Conservation (phyloP, 495 filamentous ascomycete genomes). For the Aspergillus conjunctus region DNA sequence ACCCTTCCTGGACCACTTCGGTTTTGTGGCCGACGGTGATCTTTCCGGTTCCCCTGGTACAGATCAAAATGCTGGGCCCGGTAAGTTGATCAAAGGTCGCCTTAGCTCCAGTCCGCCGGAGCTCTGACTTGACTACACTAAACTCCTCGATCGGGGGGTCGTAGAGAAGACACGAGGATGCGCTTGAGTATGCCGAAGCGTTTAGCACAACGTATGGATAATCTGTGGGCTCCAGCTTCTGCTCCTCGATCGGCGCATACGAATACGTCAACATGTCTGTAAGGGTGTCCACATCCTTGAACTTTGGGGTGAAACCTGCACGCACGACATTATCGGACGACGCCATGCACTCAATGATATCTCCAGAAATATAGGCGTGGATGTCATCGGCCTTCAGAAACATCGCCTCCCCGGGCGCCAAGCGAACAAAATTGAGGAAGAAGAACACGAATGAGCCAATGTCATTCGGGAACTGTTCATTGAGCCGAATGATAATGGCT, state of each 20-base stretch:
- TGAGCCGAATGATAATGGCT: constrained; percentile 71
- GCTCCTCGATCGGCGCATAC: constrained; percentile 89
- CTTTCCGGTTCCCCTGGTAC: constrained; percentile 76
- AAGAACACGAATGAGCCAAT: constrained; percentile 79
- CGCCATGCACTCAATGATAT: constrained; percentile 99
- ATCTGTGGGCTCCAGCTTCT: constrained; percentile 83
- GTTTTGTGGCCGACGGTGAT: constrained; percentile 79
- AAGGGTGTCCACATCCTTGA: constrained; percentile 93
- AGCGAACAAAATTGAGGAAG: constrained; percentile 79
- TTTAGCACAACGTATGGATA: constrained; percentile 85
- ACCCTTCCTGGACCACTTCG: constrained; percentile 74
- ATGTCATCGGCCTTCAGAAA: constrained; percentile 96
- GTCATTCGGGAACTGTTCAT: constrained; percentile 75
- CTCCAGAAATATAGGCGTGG: constrained; percentile 92
- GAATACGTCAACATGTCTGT: constrained; percentile 91
- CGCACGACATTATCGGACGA: constrained; percentile 97
- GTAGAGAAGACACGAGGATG: constrained; percentile 70
- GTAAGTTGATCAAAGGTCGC: constrained; percentile 83
- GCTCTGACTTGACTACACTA: constrained; percentile 78
- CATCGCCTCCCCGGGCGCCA: constrained; percentile 88
- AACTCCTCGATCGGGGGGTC: constrained; percentile 98
- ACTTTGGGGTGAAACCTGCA: constrained; percentile 96
- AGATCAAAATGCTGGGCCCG: constrained; percentile 91
- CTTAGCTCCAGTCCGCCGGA: constrained; percentile 71
- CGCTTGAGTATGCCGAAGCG: constrained; percentile 72